A percentile compares a stretch with the other conserved stretches of the same genome.
These are phyloP conservation scores for Thielaviopsis punctulata DNA, from an alignment of 2,329 filamentous ascomycete species.

Conservation along the genomic window DNA sequence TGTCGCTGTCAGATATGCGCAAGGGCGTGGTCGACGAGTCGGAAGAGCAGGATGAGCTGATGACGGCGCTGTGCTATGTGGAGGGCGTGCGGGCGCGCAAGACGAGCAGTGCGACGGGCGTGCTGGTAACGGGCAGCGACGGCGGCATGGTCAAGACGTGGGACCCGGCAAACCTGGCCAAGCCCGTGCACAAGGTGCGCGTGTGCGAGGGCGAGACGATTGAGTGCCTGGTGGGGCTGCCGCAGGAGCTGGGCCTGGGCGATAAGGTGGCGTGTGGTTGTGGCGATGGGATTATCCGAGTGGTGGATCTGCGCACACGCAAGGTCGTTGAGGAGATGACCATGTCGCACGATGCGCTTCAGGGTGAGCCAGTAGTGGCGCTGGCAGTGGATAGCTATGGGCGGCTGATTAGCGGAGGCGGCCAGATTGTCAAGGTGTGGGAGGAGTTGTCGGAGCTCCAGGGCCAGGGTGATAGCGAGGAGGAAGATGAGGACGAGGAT, in stretches of 20 bases:
- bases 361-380: slow-evolving; percentile 51
- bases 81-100: slow-evolving; percentile 54
- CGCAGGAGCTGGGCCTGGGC: slow-evolving; percentile 27
- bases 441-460: slow-evolving; percentile 51
- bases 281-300: slow-evolving; percentile 61
- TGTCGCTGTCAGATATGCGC: slow-evolving; percentile 78
- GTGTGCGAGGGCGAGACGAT: slow-evolving; percentile 47
- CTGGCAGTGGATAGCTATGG: slow-evolving; percentile 73
- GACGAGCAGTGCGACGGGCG: slow-evolving; percentile 45
- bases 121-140: slow-evolving; percentile 58
- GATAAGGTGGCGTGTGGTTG: slow-evolving; percentile 69
- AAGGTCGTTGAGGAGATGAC: slow-evolving; percentile 43
- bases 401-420: slow-evolving; percentile 78
- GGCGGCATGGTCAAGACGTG: slow-evolving; percentile 78
- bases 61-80: slow-evolving; percentile 67
- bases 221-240: slow-evolving; percentile 22
- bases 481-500: slow-evolving; percentile 30
- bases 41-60: slow-evolving; percentile 87
- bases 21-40: slow-evolving; percentile 74
- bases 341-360: slow-evolving; percentile 63
- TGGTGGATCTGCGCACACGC: slow-evolving; percentile 46
- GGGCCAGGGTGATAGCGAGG: slow-evolving; percentile 26
- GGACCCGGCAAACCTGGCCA: slow-evolving; percentile 84
- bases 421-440: slow-evolving; percentile 79
- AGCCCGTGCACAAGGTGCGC: slow-evolving; percentile 11